Percentiles rank a stretch among this genome's conserved stretches.
These are phyloP conservation scores for Lotus japonicus DNA, from an alignment of 306 rosid species.

Conservation along the genomic window DNA sequence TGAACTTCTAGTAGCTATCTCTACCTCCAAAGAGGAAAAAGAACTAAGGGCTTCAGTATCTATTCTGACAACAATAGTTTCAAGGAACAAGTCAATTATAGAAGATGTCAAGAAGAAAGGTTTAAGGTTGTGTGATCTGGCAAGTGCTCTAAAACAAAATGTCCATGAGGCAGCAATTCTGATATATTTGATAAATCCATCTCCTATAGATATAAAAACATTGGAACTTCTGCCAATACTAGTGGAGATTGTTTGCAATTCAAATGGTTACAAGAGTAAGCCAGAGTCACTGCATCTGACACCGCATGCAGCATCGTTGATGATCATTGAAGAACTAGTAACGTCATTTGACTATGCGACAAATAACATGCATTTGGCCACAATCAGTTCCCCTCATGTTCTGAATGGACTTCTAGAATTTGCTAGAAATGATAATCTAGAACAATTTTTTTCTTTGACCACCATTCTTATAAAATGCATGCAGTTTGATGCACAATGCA, in stretches of 20 bases:
- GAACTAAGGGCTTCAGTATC: slow-evolving; percentile 63
- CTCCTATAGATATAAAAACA: slow-evolving; percentile 61
- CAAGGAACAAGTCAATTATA: slow-evolving; percentile 54
- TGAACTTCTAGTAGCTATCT: slow-evolving; percentile 53
- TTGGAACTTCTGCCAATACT: slow-evolving; percentile 62
- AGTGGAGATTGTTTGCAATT: slow-evolving; percentile 58
- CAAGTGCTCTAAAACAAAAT: slow-evolving; percentile 69
- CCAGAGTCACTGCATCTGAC: slow-evolving; percentile 47
- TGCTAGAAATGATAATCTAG: slow-evolving; percentile 52
- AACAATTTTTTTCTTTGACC: slow-evolving; percentile 54
- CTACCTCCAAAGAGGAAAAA: slow-evolving; percentile 64
- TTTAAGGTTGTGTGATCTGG: slow-evolving; percentile 58
- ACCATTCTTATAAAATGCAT: slow-evolving; percentile 67
- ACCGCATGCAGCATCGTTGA: slow-evolving; percentile 69
- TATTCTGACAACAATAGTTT: slow-evolving; percentile 51
- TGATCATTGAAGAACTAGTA: slow-evolving; percentile 70
- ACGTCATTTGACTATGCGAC: slow-evolving; percentile 64
- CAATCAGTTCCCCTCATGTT: slow-evolving; percentile 62
- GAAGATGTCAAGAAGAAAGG: slow-evolving; percentile 76
- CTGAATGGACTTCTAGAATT: slow-evolving; percentile 60
- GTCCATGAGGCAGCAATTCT: slow-evolving; percentile 75
- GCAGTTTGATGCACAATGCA: slow-evolving; percentile 57
- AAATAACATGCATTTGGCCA: slow-evolving; percentile 68
- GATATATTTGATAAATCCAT: slow-evolving; percentile 64
- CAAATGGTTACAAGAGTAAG: slow-evolving; percentile 35